These are phyloP conservation scores for Coemansia sp. DNA, from an alignment of 192 early-diverging fungal genomes.

Conservation along the genomic window DNA sequence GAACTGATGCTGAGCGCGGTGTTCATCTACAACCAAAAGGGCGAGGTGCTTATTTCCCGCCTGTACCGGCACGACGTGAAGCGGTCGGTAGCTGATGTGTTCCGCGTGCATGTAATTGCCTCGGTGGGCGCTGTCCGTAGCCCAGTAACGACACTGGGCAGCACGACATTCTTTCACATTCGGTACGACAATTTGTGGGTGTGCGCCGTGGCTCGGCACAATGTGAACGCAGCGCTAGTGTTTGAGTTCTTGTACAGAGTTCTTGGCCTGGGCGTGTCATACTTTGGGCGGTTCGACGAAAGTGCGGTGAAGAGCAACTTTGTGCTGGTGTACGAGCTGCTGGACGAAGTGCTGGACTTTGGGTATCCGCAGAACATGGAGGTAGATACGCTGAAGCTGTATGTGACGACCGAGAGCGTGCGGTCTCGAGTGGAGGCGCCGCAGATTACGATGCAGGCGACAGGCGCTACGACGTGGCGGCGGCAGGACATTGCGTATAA, in stretches of 20 bases:
- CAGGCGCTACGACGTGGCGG: slow-evolving; percentile 91
- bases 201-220: slow-evolving; percentile 77
- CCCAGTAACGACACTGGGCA: slow-evolving; percentile 88
- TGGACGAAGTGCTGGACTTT: slow-evolving; percentile 86
- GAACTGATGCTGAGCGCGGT: slow-evolving; percentile 84
- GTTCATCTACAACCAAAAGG: slow-evolving; percentile 98
- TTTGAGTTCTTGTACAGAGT: slow-evolving; percentile 79
- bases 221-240: slow-evolving; percentile 76
- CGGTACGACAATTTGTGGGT: slow-evolving; percentile 96
- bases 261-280: slow-evolving; percentile 69
- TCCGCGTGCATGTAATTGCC: slow-evolving; percentile 95
- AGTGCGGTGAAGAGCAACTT: slow-evolving; percentile 85
- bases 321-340: slow-evolving; percentile 81
- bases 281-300: slow-evolving; percentile 83
- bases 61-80: slow-evolving; percentile 94
- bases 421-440: slow-evolving; percentile 64
- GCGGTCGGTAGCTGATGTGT: slow-evolving; percentile 94
- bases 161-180: slow-evolving; percentile 93
- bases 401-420: slow-evolving; percentile 84
- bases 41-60: slow-evolving; percentile 95
- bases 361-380: slow-evolving; percentile 88
- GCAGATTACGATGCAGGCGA: slow-evolving; percentile 93
- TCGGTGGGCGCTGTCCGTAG: slow-evolving; percentile 70
- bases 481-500: slow-evolving; percentile 91
- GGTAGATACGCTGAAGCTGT: slow-evolving; percentile 79